Percentiles rank a stretch among this genome's conserved stretches.
Conservation (phyloP, 2,329 filamentous ascomycete genomes). For the Fusarium protoensiforme region DNA sequence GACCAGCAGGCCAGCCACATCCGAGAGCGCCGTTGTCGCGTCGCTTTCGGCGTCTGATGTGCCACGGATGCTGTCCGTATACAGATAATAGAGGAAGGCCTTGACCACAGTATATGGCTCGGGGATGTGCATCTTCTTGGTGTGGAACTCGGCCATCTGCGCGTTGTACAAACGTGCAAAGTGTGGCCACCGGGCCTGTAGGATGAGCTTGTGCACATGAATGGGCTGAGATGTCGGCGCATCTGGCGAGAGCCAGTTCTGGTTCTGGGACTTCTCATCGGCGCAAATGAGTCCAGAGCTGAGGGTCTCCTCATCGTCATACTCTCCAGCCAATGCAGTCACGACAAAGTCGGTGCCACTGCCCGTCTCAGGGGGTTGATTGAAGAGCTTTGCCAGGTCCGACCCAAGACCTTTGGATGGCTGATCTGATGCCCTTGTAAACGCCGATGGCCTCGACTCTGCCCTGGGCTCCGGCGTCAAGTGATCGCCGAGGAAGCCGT, state of each 20-base stretch:
- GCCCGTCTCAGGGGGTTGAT: conserved; percentile 83
- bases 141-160: conserved; percentile 98
- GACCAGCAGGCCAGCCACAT: conserved; percentile 93
- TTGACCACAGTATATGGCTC: conserved; percentile 95
- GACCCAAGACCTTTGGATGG: conserved; percentile 79
- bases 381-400: conserved; percentile 88
- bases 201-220: conserved; percentile 93
- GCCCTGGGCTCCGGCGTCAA: conserved; percentile 65
- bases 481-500: conserved; percentile 88
- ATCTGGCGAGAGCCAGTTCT: conserved; percentile 70
- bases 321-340: conserved; percentile 85
- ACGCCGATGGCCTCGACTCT: conserved; percentile 61
- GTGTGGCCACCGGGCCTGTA: conserved; percentile 96
- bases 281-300: conserved; percentile 61
- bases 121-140: conserved; percentile 96
- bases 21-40: conserved; percentile 81
- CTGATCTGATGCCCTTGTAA: conserved; percentile 60
- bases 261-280: conserved; percentile 55
- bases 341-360: conserved; percentile 92
- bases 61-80: conserved; percentile 88
- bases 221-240: conserved; percentile 82
- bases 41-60: conserved; percentile 65
- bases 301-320: conserved; percentile 73
- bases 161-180: conserved; percentile 91
- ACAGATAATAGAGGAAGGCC: conserved; percentile 95